Evolutionary conservation across 768 basidiomycete species (phyloP), one percentile per base, ranked within the genome.

Genomic region (Tephrocybe sp.): DNA sequence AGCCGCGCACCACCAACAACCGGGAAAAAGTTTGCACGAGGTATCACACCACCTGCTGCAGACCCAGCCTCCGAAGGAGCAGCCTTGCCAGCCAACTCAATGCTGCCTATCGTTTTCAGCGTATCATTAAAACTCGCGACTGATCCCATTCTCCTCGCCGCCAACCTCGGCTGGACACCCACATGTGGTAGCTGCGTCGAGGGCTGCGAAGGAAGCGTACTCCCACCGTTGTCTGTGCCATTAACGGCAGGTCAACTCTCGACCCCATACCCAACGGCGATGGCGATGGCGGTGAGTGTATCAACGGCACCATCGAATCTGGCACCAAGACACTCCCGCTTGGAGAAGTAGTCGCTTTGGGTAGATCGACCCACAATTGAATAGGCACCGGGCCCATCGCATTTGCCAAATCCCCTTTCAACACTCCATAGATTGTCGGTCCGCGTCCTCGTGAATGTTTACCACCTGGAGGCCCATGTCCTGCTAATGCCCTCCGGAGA

Each of bases 351-450:
- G n/a, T n/a, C n/a, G n/a, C n/a, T n/a, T n/a, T 58, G 0, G 70
- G 71, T 0, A 82, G 83, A 32, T 85, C 83, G 5, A 79, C 51
- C 33, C 76, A 76, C 61, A 84, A 89, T 7, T 71, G 55, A 39
- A 89, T 82, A 0, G 79, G 81, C 0, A 89, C 82, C 1, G 87
- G 86, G 0, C 79, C 78, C 23, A 67, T 61, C 12, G 85, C 69
- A 23, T 48, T 60, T 17, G 57, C n/a, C n/a, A n/a, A n/a, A n/a
- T n/a, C n/a, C n/a, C n/a, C n/a, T n/a, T n/a, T n/a, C n/a, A n/a
- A n/a, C n/a, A n/a, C n/a, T n/a, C n/a, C n/a, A n/a, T n/a, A n/a
- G n/a, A n/a, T n/a, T n/a, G n/a, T n/a, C n/a, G n/a, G n/a, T n/a
- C n/a, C n/a, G n/a, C n/a, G n/a, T n/a, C n/a, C n/a, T n/a, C n/a